These are phyloP conservation scores for Sarocladiaceae sp. DNA, from an alignment of 2,329 filamentous ascomycete genomes.

Conservation along the genomic window DNA sequence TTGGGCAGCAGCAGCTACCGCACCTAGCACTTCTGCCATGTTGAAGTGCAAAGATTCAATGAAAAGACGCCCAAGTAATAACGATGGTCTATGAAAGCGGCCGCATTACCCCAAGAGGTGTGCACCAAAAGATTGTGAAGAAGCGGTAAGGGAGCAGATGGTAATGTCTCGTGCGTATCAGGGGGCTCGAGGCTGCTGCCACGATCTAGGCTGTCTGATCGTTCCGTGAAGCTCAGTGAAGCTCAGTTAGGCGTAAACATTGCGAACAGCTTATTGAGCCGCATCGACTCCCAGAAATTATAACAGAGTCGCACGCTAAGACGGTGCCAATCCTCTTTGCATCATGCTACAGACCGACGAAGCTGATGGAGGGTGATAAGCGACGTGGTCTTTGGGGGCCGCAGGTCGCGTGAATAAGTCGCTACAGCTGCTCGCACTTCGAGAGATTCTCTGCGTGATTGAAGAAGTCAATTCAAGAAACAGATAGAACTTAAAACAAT, in stretches of 20 bases:
- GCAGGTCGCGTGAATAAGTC: neutral
- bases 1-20: slow-evolving; percentile 4
- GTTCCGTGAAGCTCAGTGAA: neutral
- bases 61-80: neutral
- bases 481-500: neutral
- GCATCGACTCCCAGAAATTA: neutral
- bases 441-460: neutral
- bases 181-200: neutral
- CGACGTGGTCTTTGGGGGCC: slow-evolving; percentile 1
- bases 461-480: neutral
- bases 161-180: neutral
- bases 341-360: neutral
- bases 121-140: neutral
- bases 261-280: neutral
- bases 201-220: neutral
- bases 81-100: neutral
- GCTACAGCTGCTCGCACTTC: neutral
- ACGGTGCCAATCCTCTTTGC: neutral
- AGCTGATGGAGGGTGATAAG: neutral
- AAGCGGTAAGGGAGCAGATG: neutral
- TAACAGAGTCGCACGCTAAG: neutral
- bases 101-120: neutral
- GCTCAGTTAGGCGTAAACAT: neutral
- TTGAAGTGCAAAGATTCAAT: neutral
- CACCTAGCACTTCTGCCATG: neutral